Percentiles rank a stretch among this genome's conserved stretches.
Conservation (phyloP, 106 monocot genomes). For the Agapanthus africanus region DNA sequence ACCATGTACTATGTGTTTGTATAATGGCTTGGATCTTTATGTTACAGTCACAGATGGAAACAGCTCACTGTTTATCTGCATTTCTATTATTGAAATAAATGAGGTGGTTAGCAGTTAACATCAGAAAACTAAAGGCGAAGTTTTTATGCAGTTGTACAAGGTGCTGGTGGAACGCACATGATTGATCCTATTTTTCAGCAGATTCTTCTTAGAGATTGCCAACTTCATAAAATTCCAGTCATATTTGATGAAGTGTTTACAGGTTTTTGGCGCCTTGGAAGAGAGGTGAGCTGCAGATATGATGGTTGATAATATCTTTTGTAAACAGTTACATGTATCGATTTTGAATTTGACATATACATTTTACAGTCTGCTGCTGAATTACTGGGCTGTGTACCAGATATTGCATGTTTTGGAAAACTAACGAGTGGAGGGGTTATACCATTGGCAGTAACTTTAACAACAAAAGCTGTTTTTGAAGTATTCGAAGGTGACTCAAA, state of each 20-base stretch:
- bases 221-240: conserved; percentile 63
- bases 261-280: conserved; percentile 97
- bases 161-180: conserved; percentile 93
- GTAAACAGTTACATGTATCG: background rate
- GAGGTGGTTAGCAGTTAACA: background rate
- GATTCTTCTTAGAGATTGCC: conserved; percentile 67
- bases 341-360: background rate
- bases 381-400: conserved; percentile 78
- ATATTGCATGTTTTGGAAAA: conserved; percentile 87
- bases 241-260: conserved; percentile 99
- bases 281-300: conserved; percentile 37
- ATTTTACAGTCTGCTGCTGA: conserved; percentile 81
- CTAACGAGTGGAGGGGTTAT: conserved; percentile 88
- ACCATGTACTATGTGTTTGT: background rate
- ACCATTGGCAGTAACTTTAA: conserved; percentile 83
- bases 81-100: background rate
- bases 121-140: background rate
- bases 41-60: background rate
- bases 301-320: background rate
- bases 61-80: background rate
- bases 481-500: conserved; percentile 80
- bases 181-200: conserved; percentile 97
- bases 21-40: background rate
- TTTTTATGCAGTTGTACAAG: conserved; percentile 73
- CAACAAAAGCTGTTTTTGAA: conserved; percentile 76